Percentiles rank a stretch among this genome's conserved stretches.
These are phyloP conservation scores for Eucalyptus curtisii DNA, from an alignment of 345 rosid species.

Conservation along the genomic window DNA sequence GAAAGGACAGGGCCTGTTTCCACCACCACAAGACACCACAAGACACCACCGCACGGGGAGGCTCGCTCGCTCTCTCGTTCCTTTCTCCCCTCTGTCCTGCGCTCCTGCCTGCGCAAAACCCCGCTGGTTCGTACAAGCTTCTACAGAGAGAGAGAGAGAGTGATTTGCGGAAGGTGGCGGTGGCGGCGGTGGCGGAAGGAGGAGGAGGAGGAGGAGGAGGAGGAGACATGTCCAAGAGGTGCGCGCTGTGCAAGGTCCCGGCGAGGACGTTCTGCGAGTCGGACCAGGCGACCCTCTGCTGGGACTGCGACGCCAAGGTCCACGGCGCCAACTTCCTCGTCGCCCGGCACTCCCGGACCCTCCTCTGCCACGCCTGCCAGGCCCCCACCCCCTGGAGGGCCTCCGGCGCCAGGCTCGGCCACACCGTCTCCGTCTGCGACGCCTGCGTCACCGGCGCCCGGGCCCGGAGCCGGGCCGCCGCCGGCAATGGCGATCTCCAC, in stretches of 20 bases:
- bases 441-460: conserved; percentile 11
- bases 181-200: not conserved
- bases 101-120: not conserved
- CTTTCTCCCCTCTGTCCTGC: not conserved
- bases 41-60: not conserved
- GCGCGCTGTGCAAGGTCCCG: conserved; percentile 43
- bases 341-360: conserved; percentile 42
- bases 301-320: conserved; percentile 60
- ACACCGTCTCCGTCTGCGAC: conserved; percentile 37
- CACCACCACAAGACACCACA: not conserved
- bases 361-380: conserved; percentile 45
- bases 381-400: conserved; percentile 53
- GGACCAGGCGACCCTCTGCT: conserved; percentile 60
- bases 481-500: not conserved
- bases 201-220: not conserved
- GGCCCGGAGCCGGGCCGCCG: not conserved
- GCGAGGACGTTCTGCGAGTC: conserved; percentile 58
- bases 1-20: not conserved
- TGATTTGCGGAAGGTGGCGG: not conserved
- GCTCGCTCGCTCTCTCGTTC: not conserved
- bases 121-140: not conserved
- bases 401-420: conserved; percentile 40
- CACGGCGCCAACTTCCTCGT: conserved; percentile 79
- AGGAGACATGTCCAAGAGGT: conserved; percentile 22
- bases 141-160: not conserved